Evolutionary conservation across 1,284 basidiomycete genomes (phyloP).

Genomic region (Apiotrichum gracile): DNA sequence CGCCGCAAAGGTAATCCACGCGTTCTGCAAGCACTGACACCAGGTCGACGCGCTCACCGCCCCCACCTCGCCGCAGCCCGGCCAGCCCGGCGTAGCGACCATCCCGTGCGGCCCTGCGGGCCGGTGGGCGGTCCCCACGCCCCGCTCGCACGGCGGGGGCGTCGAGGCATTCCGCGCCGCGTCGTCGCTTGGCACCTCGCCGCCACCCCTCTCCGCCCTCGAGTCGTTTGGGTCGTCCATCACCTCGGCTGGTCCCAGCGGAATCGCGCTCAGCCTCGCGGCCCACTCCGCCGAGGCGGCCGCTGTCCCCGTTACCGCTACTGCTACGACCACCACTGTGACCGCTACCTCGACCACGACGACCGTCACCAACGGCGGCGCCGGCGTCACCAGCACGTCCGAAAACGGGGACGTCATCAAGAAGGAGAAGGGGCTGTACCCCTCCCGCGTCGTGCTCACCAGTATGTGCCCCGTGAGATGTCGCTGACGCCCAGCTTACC

Average conservation of each 20-base stretch:
- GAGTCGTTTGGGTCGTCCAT: conserved; percentile 1
- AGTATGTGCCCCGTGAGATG: conserved; percentile 22
- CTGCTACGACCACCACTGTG: not conserved
- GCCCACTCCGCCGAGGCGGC: conserved; percentile 5
- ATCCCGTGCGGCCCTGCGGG: conserved; percentile 15
- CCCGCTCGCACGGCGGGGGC: conserved; percentile 4
- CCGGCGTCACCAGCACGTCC: too few species aligned
- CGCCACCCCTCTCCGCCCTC: not conserved
- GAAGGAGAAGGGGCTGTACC: conserved; percentile 31
- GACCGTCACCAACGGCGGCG: too few species aligned
- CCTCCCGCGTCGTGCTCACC: conserved; percentile 35
- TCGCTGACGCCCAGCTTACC: conserved; percentile 55
- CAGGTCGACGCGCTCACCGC: conserved; percentile 6
- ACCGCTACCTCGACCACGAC: too few species aligned
- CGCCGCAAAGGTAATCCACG: conserved; percentile 31
- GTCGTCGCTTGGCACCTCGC: not conserved
- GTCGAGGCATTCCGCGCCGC: conserved; percentile 11
- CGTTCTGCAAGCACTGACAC: not conserved
- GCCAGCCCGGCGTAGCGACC: conserved; percentile 8
- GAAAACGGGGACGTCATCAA: not conserved
- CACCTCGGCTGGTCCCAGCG: not conserved
- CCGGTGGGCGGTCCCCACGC: not conserved
- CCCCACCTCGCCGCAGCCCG: conserved; percentile 1
- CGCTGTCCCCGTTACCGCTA: conserved; percentile 1
- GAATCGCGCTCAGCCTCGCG: conserved; percentile 12